Conservation (phyloP, 1,139 yeast species). For the Debaryomyces sp. region DNA sequence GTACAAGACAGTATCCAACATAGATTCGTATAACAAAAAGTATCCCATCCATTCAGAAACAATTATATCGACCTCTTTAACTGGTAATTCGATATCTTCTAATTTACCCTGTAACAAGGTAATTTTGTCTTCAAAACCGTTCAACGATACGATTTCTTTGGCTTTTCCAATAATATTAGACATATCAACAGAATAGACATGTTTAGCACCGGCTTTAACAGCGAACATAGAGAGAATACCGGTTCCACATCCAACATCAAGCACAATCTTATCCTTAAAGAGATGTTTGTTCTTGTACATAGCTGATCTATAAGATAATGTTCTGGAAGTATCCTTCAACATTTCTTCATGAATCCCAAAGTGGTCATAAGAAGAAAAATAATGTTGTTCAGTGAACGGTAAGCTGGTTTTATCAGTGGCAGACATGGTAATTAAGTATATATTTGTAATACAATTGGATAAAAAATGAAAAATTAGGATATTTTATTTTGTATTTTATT, state of each 20-base stretch:
- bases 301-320: conserved; percentile 89
- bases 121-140: conserved; percentile 86
- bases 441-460: not conserved
- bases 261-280: conserved; percentile 89
- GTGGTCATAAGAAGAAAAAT: conserved; percentile 93
- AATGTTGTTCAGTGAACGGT: conserved; percentile 81
- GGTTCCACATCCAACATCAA: conserved; percentile 98
- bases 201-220: conserved; percentile 97
- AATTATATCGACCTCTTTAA: conserved; percentile 82
- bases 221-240: conserved; percentile 98
- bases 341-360: conserved; percentile 98
- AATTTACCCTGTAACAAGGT: conserved; percentile 90
- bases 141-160: conserved; percentile 75
- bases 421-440: conserved; percentile 18
- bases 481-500: too few relatives aligned
- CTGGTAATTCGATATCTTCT: conserved; percentile 90
- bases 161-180: conserved; percentile 96
- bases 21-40: conserved; percentile 91
- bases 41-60: conserved; percentile 99
- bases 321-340: conserved; percentile 95
- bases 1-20: conserved; percentile 93
- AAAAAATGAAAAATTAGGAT: not conserved
- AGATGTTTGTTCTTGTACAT: conserved; percentile 87
- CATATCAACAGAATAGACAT: conserved; percentile 97
- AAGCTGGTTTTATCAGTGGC: conserved; percentile 59